These are phyloP conservation scores for Pythium pectinolyticum DNA, from an alignment of 352 stramenopile genomes.

Conservation along the genomic window DNA sequence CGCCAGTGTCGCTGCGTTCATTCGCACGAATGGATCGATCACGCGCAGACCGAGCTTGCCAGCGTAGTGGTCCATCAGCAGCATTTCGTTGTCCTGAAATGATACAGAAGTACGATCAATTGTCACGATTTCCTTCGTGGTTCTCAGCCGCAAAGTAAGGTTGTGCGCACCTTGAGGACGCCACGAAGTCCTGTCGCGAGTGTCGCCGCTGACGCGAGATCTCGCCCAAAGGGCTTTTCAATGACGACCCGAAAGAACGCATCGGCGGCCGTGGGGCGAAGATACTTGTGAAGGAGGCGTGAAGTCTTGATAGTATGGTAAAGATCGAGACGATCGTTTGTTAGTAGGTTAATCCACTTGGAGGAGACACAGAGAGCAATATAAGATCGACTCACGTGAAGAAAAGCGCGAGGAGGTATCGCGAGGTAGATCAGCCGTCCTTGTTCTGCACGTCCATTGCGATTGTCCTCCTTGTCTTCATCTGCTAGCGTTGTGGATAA, in stretches of 20 bases:
- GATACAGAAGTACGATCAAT: background rate
- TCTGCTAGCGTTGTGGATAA: constrained; percentile 6
- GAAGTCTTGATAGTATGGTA: background rate
- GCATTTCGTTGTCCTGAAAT: constrained; percentile 60
- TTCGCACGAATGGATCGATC: constrained; percentile 48
- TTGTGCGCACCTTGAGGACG: constrained; percentile 35
- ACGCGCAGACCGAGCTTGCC: constrained; percentile 69
- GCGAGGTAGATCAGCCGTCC: constrained; percentile 76
- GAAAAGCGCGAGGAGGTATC: constrained; percentile 71
- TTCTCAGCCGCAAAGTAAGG: background rate
- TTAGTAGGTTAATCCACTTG: no score
- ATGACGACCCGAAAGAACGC: constrained; percentile 72
- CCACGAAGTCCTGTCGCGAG: constrained; percentile 42
- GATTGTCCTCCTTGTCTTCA: constrained; percentile 4
- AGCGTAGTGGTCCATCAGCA: constrained; percentile 89
- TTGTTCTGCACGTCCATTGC: constrained; percentile 19
- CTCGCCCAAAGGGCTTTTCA: constrained; percentile 79
- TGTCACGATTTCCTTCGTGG: no score
- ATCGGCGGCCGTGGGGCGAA: background rate
- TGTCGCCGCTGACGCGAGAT: constrained; percentile 45
- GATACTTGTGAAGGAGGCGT: constrained; percentile 3
- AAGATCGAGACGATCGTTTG: no score
- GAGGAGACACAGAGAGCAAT: no score
- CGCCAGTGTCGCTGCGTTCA: constrained; percentile 40
- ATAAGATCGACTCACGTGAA: constrained; percentile 33